Conservation (phyloP, 805 yeast genomes). For the Wickerhamiella galacta region DNA sequence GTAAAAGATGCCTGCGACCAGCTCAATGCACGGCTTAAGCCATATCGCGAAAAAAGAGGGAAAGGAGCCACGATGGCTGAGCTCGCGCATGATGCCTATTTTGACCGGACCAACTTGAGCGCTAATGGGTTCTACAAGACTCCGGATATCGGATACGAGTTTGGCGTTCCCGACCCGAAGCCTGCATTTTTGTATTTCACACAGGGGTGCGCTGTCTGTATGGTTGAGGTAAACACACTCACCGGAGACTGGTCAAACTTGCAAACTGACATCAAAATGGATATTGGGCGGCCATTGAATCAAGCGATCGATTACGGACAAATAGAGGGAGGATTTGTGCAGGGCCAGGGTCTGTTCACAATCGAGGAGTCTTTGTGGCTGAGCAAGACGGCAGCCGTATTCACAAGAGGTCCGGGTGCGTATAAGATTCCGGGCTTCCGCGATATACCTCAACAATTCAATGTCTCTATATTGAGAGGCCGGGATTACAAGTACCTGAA, state of each 20-base stretch:
- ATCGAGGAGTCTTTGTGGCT: slow-evolving; percentile 34
- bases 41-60: slow-evolving; percentile 25
- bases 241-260: slow-evolving; percentile 33
- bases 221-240: slow-evolving; percentile 31
- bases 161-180: slow-evolving; percentile 27
- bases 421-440: slow-evolving; percentile 36
- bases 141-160: slow-evolving; percentile 30
- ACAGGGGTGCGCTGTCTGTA: slow-evolving; percentile 28
- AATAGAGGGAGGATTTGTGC: slow-evolving; percentile 35
- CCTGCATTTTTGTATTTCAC: slow-evolving; percentile 34
- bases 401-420: slow-evolving; percentile 34
- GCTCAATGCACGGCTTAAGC: slow-evolving; percentile 26
- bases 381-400: slow-evolving; percentile 26
- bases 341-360: slow-evolving; percentile 34
- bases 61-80: slow-evolving; percentile 27
- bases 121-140: slow-evolving; percentile 36
- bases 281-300: slow-evolving; percentile 32
- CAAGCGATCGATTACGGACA: slow-evolving; percentile 36
- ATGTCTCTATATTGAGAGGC: slow-evolving; percentile 27
- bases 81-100: slow-evolving; percentile 27
- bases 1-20: slow-evolving; percentile 32
- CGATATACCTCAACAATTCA: slow-evolving; percentile 31
- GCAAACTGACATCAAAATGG: slow-evolving; percentile 31
- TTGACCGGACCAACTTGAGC: slow-evolving; percentile 29
- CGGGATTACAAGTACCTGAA: slow-evolving; percentile 29